Conservation (phyloP, 78 protist species). For the Isochrysis galbana region DNA sequence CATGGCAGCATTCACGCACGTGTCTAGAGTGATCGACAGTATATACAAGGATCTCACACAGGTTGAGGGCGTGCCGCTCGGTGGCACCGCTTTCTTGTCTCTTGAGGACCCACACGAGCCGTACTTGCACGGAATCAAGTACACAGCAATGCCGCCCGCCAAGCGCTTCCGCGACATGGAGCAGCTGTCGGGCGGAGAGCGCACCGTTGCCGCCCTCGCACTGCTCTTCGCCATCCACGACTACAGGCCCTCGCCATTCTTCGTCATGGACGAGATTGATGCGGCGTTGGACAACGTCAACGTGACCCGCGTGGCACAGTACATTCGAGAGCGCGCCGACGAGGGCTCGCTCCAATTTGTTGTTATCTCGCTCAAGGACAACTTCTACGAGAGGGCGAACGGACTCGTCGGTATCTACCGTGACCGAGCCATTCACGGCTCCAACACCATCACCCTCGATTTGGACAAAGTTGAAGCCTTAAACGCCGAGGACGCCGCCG, state of each 20-base stretch:
- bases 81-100: slow-evolving; percentile 30
- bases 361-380: slow-evolving; percentile 89
- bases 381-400: slow-evolving; percentile 70
- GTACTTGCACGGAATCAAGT: slow-evolving; percentile 78
- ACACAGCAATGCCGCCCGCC: slow-evolving; percentile 92
- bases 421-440: slow-evolving; percentile 11
- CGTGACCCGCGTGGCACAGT: slow-evolving; percentile 81
- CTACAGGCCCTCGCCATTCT: slow-evolving; percentile 93
- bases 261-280: slow-evolving; percentile 98
- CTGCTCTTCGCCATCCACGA: slow-evolving; percentile 94
- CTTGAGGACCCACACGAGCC: slow-evolving; percentile 27
- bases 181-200: slow-evolving; percentile 84
- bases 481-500: too few relatives aligned
- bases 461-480: too few relatives aligned
- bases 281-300: slow-evolving; percentile 97
- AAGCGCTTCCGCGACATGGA: slow-evolving; percentile 95
- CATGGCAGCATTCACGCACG: slow-evolving; percentile 57
- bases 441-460: slow-evolving; percentile 29
- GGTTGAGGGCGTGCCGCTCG: background rate
- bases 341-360: slow-evolving; percentile 62
- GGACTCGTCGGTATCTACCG: slow-evolving; percentile 79
- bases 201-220: slow-evolving; percentile 98
- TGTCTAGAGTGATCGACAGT: slow-evolving; percentile 52
- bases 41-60: slow-evolving; percentile 66
- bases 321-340: slow-evolving; percentile 47